These are phyloP conservation scores for Breviolum minutum DNA, from an alignment of 73 alveolate species.

Conservation along the genomic window DNA sequence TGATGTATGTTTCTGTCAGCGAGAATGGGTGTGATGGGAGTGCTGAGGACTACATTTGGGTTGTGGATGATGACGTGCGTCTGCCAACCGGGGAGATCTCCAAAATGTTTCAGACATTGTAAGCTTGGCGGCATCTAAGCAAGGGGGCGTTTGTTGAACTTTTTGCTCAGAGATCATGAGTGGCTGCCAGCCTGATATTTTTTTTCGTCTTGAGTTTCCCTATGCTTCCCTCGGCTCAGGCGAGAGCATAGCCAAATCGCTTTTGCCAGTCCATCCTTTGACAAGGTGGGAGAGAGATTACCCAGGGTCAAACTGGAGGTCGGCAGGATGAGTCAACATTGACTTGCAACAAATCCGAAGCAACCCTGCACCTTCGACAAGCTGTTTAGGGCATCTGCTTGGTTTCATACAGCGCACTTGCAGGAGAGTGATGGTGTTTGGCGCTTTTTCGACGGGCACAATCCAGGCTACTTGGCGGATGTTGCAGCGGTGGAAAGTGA, in stretches of 20 bases:
- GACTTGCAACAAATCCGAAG: too few species aligned
- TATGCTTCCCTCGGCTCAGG: neutral
- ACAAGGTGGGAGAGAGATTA: slow-evolving; percentile 6
- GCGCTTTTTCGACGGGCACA: slow-evolving; percentile 87
- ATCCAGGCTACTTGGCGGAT: slow-evolving; percentile 41
- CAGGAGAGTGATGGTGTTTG: slow-evolving; percentile 91
- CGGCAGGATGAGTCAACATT: neutral
- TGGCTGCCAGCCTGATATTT: neutral
- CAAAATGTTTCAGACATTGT: slow-evolving; percentile 33
- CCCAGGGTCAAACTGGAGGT: too few species aligned
- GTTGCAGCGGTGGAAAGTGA: too few species aligned
- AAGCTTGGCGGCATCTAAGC: neutral
- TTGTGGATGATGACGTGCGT: slow-evolving; percentile 91
- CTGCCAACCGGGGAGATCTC: slow-evolving; percentile 25
- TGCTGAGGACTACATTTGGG: slow-evolving; percentile 87
- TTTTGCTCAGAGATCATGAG: neutral
- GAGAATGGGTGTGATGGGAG: neutral
- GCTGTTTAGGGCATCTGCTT: too few species aligned
- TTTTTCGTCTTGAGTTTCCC: neutral
- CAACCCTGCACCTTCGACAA: too few species aligned
- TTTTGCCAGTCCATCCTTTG: slow-evolving; percentile 84
- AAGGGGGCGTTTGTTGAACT: neutral
- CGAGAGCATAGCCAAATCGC: slow-evolving; percentile 77
- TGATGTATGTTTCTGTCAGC: neutral
- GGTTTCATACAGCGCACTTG: neutral